Percentiles rank a stretch among this genome's conserved stretches.
phyloP scores from a whole-genome alignment of 2,329 filamentous ascomycete species.

The Fusarium oligoseptatum region DNA sequence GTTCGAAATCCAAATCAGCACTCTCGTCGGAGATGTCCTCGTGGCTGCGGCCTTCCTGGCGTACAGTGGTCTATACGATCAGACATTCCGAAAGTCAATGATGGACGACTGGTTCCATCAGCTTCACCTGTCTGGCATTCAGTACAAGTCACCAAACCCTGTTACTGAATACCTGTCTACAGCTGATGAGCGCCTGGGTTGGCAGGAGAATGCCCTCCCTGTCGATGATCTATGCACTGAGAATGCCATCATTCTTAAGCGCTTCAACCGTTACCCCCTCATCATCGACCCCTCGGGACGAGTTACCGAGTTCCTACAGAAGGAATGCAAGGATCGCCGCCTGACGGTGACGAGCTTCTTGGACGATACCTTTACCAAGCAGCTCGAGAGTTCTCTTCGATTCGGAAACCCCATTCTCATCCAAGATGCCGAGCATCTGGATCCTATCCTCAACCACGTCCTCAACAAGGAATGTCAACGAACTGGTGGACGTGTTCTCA shows the following conservation, averaged over 20 bases:
- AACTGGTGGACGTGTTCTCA: constrained; percentile 96
- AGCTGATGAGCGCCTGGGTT: constrained; percentile 92
- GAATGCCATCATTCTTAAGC: constrained; percentile 96
- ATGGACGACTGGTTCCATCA: constrained; percentile 98
- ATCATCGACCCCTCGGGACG: constrained; percentile 98
- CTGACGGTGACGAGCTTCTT: constrained; percentile 98
- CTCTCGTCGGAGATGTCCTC: constrained; percentile 93
- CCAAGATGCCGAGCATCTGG: constrained; percentile 96
- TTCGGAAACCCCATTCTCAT: constrained; percentile 99
- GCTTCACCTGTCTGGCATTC: constrained; percentile 90
- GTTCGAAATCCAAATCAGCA: constrained; percentile 97
- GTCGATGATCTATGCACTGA: constrained; percentile 98
- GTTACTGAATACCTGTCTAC: constrained; percentile 97
- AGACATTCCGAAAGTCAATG: constrained; percentile 98
- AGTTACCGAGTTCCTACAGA: constrained; percentile 94
- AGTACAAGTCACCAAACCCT: constrained; percentile 93
- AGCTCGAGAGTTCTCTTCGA: constrained; percentile 94
- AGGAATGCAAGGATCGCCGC: constrained; percentile 92
- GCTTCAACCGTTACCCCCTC: constrained; percentile 97
- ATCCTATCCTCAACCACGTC: constrained; percentile 97
- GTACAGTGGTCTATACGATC: constrained; percentile 96
- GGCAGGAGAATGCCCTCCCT: constrained; percentile 94
- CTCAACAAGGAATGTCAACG: constrained; percentile 99
- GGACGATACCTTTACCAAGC: constrained; percentile 97
- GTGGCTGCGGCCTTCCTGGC: constrained; percentile 97